Evolutionary conservation across 108 stramenopile species (phyloP), one percentile per base, ranked within the genome.

Genomic region (Cylindrotheca closterium): DNA sequence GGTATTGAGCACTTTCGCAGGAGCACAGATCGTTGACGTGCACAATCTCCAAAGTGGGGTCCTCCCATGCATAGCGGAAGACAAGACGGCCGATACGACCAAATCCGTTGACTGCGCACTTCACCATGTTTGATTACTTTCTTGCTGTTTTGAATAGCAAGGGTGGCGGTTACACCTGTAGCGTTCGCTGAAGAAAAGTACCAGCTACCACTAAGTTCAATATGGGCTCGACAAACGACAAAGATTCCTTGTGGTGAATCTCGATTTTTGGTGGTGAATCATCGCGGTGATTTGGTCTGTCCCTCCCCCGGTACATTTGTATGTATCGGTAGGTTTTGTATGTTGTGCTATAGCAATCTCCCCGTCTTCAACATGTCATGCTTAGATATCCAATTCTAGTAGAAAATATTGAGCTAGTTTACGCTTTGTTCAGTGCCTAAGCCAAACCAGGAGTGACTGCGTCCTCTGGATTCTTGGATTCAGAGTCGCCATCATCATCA

Each of bases 11-110:
- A 19, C 74, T 77, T 57, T 94, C 89, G 67, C 73, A 77, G 26
- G 87, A 88, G 65, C 91, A 93, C 33, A 95, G 54, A 73, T 97
- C 96, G 67, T 97, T 97, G 51, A 97, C 86, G 58, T 93, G 93
- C 18, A 96, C 90, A 54, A 97, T 79, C 62, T 93, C 89, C 32
- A 87, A 79, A 31, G 77, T 73, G n/a, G 88, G 85, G 78, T 95
- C 90, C 23, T 93, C 91, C 86, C 87, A 91, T 2, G 90, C 86
- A 73, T 92, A 95, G 17, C 96, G 88, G 59, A 94, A 93, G 47
- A 82, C 71, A 55, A 95, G 80, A 58, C 97, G 84, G 42, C 97
- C 97, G 52, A 97, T 97, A 17, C 97, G 89, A 31, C 95, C 95
- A 63, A 97, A 95, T 55, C 95, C 96, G 65, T 97, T 97, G 54